A percentile compares a stretch with the other conserved stretches of the same genome.
Conservation (phyloP, 805 yeast species). For the Vanderwaltozyma tropicalis region DNA sequence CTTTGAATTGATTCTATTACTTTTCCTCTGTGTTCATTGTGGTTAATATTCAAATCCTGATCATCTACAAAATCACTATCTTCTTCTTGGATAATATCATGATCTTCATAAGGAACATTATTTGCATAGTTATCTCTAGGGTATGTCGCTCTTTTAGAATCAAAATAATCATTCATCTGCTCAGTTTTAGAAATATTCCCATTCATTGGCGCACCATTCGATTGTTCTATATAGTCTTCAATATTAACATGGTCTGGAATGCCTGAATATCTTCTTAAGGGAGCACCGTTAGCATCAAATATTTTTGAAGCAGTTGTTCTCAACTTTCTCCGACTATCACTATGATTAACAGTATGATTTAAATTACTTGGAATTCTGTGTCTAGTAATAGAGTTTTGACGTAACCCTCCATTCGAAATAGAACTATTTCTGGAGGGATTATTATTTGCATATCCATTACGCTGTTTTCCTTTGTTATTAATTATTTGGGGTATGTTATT, state of each 20-base stretch:
- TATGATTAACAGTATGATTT: conserved; percentile 1
- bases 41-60: background rate
- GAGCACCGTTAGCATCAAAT: conserved; percentile 64
- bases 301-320: conserved; percentile 63
- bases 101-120: conserved; percentile 4
- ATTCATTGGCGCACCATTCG: background rate
- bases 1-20: conserved; percentile 1
- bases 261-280: conserved; percentile 63
- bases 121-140: background rate
- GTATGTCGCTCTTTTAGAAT: background rate
- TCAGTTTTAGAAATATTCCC: background rate
- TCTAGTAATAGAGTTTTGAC: background rate
- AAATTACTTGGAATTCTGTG: conserved; percentile 3
- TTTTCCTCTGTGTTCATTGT: background rate
- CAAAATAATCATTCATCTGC: background rate
- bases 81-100: conserved; percentile 16
- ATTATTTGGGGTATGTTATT: background rate
- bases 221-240: conserved; percentile 32
- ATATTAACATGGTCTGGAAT: conserved; percentile 48
- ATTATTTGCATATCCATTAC: background rate
- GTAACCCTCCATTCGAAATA: background rate
- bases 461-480: background rate
- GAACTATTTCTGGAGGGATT: conserved; percentile 1
- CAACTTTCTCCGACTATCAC: conserved; percentile 29
- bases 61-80: conserved; percentile 2